A percentile compares a stretch with the other conserved stretches of the same genome.
Conservation (phyloP, 352 stramenopile species). For the Globisporangium heterothallicum region DNA sequence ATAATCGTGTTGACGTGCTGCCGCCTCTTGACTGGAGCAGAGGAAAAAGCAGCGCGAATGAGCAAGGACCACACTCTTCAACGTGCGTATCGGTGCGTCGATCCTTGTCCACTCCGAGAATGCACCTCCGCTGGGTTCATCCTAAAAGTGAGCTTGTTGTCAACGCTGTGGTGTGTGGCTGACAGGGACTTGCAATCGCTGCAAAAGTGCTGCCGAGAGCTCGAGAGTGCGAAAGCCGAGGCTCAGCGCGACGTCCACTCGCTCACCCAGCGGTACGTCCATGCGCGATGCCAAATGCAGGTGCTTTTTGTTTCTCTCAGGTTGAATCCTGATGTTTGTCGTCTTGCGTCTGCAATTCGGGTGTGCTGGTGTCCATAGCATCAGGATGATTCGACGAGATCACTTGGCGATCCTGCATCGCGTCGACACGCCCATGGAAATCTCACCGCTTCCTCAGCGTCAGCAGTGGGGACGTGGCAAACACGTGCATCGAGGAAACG, state of each 20-base stretch:
- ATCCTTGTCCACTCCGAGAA: too few relatives aligned
- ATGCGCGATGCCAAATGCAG: not conserved
- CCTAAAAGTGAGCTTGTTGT: not conserved
- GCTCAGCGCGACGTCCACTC: constrained; percentile 29
- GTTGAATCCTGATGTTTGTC: not conserved
- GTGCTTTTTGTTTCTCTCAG: not conserved
- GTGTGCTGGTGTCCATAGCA: constrained; percentile 6
- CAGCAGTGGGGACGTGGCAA: too few relatives aligned
- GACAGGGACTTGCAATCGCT: constrained; percentile 31
- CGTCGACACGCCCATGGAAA: too few relatives aligned
- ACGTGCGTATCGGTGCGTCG: constrained; percentile 21
- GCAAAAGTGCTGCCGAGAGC: constrained; percentile 28
- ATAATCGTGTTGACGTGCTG: not conserved
- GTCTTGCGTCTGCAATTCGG: too few relatives aligned
- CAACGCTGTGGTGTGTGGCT: not conserved
- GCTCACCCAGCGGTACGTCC: constrained; percentile 26
- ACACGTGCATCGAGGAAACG: too few relatives aligned
- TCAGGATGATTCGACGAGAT: constrained; percentile 32
- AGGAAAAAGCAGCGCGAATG: constrained; percentile 19
- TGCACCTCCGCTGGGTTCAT: not conserved
- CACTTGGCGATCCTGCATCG: constrained; percentile 32
- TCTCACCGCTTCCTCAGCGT: too few relatives aligned
- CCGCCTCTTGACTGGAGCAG: constrained; percentile 7
- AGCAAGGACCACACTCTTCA: constrained; percentile 25
- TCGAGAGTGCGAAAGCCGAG: constrained; percentile 27